Conservation (phyloP, 1,139 yeast species). For the Diutina ranongensis region DNA sequence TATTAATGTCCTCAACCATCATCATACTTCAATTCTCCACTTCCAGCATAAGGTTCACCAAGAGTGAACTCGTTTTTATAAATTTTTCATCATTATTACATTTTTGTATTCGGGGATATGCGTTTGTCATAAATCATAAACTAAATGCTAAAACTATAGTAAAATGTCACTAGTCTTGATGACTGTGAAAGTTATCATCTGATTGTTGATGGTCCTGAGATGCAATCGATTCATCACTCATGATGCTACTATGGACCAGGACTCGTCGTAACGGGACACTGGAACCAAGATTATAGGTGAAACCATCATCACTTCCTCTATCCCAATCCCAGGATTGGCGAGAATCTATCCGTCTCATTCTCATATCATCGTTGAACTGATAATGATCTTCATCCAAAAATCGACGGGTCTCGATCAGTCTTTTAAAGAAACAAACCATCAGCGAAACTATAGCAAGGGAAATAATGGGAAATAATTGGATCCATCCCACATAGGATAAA, state of each 20-base stretch:
- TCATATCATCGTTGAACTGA: constrained; percentile 27
- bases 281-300: background rate
- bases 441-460: constrained; percentile 25
- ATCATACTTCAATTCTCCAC: no score
- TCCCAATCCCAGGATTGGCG: background rate
- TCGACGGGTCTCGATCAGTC: constrained; percentile 26
- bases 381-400: constrained; percentile 23
- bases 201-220: background rate
- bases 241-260: background rate
- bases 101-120: no score
- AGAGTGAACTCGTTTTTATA: no score
- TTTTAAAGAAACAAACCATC: constrained; percentile 29
- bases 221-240: background rate
- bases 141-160: no score
- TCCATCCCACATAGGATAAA: constrained; percentile 47
- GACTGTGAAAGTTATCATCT: no score
- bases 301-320: constrained; percentile 3
- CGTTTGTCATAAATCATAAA: no score
- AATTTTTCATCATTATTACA: no score
- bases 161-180: no score
- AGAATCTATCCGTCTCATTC: background rate
- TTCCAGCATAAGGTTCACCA: no score
- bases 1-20: no score
- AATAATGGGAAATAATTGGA: constrained; percentile 26
- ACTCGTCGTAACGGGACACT: background rate